Evolutionary conservation across 495 filamentous ascomycete species (phyloP), one percentile per base, ranked within the genome.

Genomic region (Lophium mytilinum): DNA sequence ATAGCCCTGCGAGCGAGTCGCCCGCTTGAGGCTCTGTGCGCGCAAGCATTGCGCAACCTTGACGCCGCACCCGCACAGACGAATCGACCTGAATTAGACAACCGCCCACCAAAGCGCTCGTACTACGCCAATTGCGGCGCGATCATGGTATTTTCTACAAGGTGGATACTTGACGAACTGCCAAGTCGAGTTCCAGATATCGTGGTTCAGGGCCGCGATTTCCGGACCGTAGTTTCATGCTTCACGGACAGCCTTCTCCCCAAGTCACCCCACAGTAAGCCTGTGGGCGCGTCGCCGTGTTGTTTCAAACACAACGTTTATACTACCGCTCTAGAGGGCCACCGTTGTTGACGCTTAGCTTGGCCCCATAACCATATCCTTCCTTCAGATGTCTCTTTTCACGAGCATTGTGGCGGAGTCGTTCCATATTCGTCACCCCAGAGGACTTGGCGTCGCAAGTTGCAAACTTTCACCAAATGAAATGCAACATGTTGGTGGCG

Each of bases 21-120:
- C 56, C 45, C 47, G n/a, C 40, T 39, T 56, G 56, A 56, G 61
- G 61, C 61, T 63, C 48, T 63, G 60, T 58, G 61, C 52, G 21
- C 33, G n/a, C 47, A 17, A 46, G 50, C n/a, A 45, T 24, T 56
- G 24, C 50, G 35, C 45, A 40, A 30, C 48, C 52, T 24, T 36
- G 36, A 34, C 52, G 53, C 36, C 34, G 53, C 53, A 53, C 53
- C 19, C 53, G 58, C 53, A 56, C 58, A 40, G 58, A 17, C 46
- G 52, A 33, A 24, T 14, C 19, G 14, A 21, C 47, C 33, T 45
- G 48, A 58, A 33, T 39, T 58, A 58, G 41, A 50, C 53, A 56
- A 53, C 60, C 60, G 55, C 54, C 60, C 54, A 57, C 36, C 36
- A 55, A 52, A 54, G 54, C 55, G 55, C 60, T 45, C 10, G 55